Evolutionary conservation across 768 basidiomycete species (phyloP), one percentile per base, ranked within the genome.

Genomic region (Hypholoma fasciculare): DNA sequence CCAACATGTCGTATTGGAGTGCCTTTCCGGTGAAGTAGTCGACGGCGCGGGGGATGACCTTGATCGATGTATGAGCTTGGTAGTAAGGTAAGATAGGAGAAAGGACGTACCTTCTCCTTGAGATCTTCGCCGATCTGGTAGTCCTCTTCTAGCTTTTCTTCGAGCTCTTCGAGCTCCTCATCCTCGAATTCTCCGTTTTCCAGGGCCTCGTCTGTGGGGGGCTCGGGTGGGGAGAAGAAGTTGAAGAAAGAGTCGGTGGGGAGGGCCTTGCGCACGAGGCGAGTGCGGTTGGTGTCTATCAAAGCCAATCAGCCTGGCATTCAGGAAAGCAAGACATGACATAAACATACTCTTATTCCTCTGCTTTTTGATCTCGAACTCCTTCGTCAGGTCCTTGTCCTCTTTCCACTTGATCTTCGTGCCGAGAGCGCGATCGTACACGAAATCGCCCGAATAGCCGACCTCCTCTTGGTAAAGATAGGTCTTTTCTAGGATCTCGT

Each of bases 11-110:
- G 70, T 88, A 94, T 65, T 94, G 88, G 49, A 97, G 84, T 13
- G 95, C 94, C 76, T 96, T 96, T 63, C 96, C 96, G 6, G 95
- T 97, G 79, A 99, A 99, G 80, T 90, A 98, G 75, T 98, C 97
- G 58, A 98, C 78, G 12, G 95, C 96, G 61, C 91, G 91, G 54
- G 96, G 96, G 59, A 99, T 93, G 69, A 98, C 83, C 93, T 96
- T 50, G 5, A 50, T 51, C 38, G 17, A 9, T 27, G 42, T 23
- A 19, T 52, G 1, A 43, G 38, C 6, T 38, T 54, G 30, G 38
- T 44, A 50, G 9, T n/a, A 52, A 19, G 8, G 39, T 36, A 42
- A 12, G 16, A 47, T 17, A 30, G 6, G 17, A 30, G 23, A 61
- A 38, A 47, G n/a, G n/a, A 70, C 75, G 6, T 52, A 91, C 92